Conservation (phyloP, 805 yeast genomes). For the Ogataea degrootiae region DNA sequence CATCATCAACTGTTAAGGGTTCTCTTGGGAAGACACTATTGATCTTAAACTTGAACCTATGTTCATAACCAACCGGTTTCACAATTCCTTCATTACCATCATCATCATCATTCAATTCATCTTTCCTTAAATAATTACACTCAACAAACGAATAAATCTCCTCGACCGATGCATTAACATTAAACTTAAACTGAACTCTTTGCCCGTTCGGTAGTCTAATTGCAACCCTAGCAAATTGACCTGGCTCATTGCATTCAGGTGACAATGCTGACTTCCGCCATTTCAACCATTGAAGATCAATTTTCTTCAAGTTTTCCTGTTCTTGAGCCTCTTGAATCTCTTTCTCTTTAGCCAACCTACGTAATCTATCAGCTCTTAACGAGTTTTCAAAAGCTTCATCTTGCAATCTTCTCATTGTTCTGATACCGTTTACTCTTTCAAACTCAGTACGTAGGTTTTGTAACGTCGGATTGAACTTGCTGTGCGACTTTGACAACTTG, state of each 20-base stretch:
- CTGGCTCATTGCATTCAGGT: conserved; percentile 16
- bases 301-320: conserved; percentile 14
- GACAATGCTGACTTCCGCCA: conserved; percentile 37
- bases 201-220: conserved; percentile 61
- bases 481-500: conserved; percentile 34
- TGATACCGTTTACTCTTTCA: conserved; percentile 53
- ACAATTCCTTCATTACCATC: conserved; percentile 16
- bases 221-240: conserved; percentile 55
- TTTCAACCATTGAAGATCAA: conserved; percentile 36
- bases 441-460: conserved; percentile 57
- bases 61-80: conserved; percentile 34
- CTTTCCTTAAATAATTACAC: conserved; percentile 27
- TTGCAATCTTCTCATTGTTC: conserved; percentile 62
- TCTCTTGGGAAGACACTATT: conserved; percentile 55
- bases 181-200: conserved; percentile 49
- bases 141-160: conserved; percentile 74
- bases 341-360: conserved; percentile 38
- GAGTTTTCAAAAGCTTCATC: conserved; percentile 74
- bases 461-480: conserved; percentile 58
- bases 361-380: conserved; percentile 58
- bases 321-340: conserved; percentile 16
- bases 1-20: conserved; percentile 30
- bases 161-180: conserved; percentile 42
- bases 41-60: conserved; percentile 45
- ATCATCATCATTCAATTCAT: conserved; percentile 29